These are phyloP conservation scores for Dipsacomyces acuminosporus DNA, from an alignment of 371 early-diverging fungal species.

Conservation along the genomic window DNA sequence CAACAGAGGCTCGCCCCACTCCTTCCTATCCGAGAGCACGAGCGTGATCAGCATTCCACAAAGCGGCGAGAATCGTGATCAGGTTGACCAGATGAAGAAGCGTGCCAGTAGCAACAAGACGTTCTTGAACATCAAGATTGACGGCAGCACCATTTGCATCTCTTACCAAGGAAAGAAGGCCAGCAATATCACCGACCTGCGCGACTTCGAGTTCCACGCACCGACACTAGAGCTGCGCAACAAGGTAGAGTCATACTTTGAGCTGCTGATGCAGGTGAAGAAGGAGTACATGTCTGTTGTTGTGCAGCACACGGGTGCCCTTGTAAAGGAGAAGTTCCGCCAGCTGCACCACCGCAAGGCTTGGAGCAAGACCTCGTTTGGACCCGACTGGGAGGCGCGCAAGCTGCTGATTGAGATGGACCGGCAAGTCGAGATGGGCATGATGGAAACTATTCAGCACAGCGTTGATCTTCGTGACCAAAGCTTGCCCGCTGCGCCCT, in stretches of 20 bases:
- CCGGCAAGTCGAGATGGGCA: constrained; percentile 27
- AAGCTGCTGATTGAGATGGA: constrained; percentile 41
- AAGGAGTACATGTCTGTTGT: constrained; percentile 60
- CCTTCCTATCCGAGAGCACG: constrained; percentile 26
- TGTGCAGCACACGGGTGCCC: constrained; percentile 60
- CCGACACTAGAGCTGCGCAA: constrained; percentile 67
- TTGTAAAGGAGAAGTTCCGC: constrained; percentile 60
- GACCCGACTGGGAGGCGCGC: constrained; percentile 42
- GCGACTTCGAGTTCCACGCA: constrained; percentile 59
- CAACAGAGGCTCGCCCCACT: constrained; percentile 15
- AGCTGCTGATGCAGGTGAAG: constrained; percentile 58
- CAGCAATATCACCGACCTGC: constrained; percentile 60
- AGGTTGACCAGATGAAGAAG: constrained; percentile 54
- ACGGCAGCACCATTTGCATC: constrained; percentile 56
- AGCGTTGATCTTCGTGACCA: constrained; percentile 9
- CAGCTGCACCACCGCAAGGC: constrained; percentile 47
- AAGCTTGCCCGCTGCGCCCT: neutral
- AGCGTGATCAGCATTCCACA: constrained; percentile 31
- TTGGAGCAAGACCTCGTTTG: constrained; percentile 41
- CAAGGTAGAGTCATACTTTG: constrained; percentile 64
- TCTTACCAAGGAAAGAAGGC: constrained; percentile 55
- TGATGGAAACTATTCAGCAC: constrained; percentile 10
- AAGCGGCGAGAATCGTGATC: constrained; percentile 38
- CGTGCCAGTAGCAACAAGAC: constrained; percentile 60
- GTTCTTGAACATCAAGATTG: constrained; percentile 64